phyloP scores from a whole-genome alignment of 768 basidiomycete species.

The Mycena epipterygia region DNA sequence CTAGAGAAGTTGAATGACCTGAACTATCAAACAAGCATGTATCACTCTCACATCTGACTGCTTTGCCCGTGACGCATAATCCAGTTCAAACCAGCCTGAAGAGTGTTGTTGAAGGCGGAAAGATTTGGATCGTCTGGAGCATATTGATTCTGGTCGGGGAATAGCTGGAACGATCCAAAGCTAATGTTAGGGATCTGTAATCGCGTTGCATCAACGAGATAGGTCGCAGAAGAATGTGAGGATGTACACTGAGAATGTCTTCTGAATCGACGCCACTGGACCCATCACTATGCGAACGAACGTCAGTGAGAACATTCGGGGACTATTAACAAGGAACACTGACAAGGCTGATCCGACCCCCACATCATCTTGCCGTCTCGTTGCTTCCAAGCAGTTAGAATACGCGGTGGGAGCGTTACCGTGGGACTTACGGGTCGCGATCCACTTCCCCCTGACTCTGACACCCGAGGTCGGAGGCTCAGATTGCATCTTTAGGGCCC shows the following conservation, averaged over 20 bases:
- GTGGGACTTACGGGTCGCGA: conserved; percentile 60
- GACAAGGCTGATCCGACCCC: conserved; percentile 61
- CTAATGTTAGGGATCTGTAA: conserved; percentile 64
- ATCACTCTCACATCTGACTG: conserved; percentile 55
- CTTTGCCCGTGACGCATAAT: conserved; percentile 63
- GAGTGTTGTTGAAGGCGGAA: conserved; percentile 64
- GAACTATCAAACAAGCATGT: conserved; percentile 1
- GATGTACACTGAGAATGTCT: conserved; percentile 60
- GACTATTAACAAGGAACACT: background rate
- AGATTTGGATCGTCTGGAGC: conserved; percentile 62
- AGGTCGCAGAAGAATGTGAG: background rate
- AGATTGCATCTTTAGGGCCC: conserved; percentile 51
- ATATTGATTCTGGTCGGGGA: conserved; percentile 75
- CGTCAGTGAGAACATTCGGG: too few species aligned
- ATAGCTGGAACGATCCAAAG: conserved; percentile 72
- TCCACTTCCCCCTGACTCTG: conserved; percentile 72
- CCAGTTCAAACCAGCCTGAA: conserved; percentile 68
- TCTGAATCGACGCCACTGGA: conserved; percentile 76
- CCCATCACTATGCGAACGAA: conserved; percentile 65
- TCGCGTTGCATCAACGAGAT: background rate
- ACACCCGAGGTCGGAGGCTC: conserved; percentile 55
- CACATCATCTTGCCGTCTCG: conserved; percentile 61
- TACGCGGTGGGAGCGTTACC: conserved; percentile 2
- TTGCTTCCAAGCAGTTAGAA: conserved; percentile 48
- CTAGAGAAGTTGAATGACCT: conserved; percentile 48